phyloP scores from a whole-genome alignment of 345 rosid genomes.

The Angophora floribunda region DNA sequence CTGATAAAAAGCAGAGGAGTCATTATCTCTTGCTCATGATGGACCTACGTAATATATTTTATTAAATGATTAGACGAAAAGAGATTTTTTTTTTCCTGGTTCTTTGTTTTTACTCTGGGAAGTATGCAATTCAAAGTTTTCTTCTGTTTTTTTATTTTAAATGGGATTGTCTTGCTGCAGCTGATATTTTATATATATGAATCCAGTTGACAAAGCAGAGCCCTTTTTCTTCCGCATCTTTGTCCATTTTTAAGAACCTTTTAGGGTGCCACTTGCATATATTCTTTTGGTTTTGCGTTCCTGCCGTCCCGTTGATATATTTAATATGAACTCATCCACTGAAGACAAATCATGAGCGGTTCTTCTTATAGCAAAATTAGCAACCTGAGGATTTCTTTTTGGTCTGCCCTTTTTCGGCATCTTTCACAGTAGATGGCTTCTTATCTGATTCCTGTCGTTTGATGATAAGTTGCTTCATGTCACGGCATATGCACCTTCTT shows the following conservation, averaged over 20 bases:
- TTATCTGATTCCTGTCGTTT: not conserved
- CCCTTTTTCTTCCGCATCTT: not conserved
- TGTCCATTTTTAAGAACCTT: not conserved
- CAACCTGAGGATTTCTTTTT: not conserved
- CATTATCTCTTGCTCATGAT: not conserved
- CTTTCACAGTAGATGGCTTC: not conserved
- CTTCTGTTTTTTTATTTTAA: not conserved
- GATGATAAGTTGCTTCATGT: not conserved
- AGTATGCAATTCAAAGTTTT: not conserved
- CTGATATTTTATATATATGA: not conserved
- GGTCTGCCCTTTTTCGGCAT: not conserved
- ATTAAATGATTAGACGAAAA: not conserved
- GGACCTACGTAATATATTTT: not conserved
- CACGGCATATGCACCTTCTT: not conserved
- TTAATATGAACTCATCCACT: not conserved
- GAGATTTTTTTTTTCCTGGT: not conserved
- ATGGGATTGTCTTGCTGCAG: not conserved
- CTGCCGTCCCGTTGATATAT: not conserved
- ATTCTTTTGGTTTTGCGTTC: not conserved
- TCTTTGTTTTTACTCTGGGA: not conserved
- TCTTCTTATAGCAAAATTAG: not conserved
- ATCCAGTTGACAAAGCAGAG: not conserved
- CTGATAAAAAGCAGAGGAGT: not conserved
- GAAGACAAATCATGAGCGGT: not conserved
- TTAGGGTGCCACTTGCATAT: not conserved